These are phyloP conservation scores for Leptodontidium sp. DNA, from an alignment of 2,329 filamentous ascomycete genomes.

Conservation along the genomic window DNA sequence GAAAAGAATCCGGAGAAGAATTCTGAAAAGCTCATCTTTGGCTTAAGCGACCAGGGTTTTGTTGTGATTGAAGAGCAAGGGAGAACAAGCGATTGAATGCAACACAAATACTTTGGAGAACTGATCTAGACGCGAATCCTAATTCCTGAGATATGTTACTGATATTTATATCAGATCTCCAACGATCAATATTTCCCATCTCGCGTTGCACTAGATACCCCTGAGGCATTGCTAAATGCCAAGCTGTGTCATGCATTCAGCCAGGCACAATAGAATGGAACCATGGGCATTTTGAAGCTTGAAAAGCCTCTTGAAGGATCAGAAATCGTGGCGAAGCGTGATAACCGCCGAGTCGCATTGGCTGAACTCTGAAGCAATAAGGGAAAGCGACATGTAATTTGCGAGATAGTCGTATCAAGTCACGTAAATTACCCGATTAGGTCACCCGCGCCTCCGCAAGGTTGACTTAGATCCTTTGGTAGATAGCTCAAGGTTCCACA, in stretches of 20 bases:
- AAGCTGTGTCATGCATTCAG: constrained; percentile 8
- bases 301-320: not conserved
- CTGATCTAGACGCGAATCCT: no score
- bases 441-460: not conserved
- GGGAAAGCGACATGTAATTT: not conserved
- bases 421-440: constrained; percentile 11
- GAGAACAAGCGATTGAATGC: not conserved
- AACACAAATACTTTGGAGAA: not conserved
- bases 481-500: not conserved
- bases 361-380: not conserved
- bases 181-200: not conserved
- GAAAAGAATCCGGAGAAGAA: constrained; percentile 25
- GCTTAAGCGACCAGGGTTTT: not conserved
- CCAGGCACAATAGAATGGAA: not conserved
- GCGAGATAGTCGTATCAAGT: not conserved
- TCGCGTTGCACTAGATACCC: not conserved
- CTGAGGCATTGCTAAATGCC: constrained; percentile 16
- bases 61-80: not conserved
- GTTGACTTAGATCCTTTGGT: not conserved
- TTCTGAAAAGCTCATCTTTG: constrained; percentile 26
- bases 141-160: not conserved
- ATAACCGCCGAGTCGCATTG: not conserved
- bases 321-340: constrained; percentile 16
- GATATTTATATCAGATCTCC: not conserved
- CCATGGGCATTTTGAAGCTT: not conserved